These are phyloP conservation scores for Ascochyta koolunga DNA, from an alignment of 2,329 filamentous ascomycete species.

Conservation along the genomic window DNA sequence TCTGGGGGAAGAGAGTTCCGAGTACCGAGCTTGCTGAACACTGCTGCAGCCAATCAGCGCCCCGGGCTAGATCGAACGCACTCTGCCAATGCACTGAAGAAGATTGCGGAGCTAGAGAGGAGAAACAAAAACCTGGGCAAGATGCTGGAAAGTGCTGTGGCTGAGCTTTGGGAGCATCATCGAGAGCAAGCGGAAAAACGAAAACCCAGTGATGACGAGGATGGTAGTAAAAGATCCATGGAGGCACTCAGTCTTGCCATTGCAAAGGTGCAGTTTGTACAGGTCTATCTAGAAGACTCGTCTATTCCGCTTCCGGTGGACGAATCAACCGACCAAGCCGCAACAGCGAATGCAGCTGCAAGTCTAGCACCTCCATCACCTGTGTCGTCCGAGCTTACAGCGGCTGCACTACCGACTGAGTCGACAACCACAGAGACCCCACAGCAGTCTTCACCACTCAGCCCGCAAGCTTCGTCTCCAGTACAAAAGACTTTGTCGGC, in stretches of 20 bases:
- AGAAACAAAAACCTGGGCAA: conserved; percentile 70
- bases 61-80: conserved; percentile 28
- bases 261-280: conserved; percentile 58
- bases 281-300: conserved; percentile 57
- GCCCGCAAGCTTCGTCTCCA: conserved; percentile 26
- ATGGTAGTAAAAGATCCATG: conserved; percentile 40
- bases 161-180: conserved; percentile 67
- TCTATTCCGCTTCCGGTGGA: conserved; percentile 52
- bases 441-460: conserved; percentile 12
- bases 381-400: conserved; percentile 25
- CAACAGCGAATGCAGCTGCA: conserved; percentile 28
- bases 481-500: conserved; percentile 12
- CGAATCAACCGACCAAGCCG: conserved; percentile 39
- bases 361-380: conserved; percentile 26
- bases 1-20: conserved; percentile 45
- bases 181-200: conserved; percentile 54
- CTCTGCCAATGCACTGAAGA: conserved; percentile 35
- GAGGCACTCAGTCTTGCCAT: conserved; percentile 56
- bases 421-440: conserved; percentile 3
- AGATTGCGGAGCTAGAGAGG: conserved; percentile 59
- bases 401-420: conserved; percentile 30
- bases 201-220: conserved; percentile 34
- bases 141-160: conserved; percentile 71
- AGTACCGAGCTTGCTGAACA: conserved; percentile 35
- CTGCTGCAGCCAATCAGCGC: conserved; percentile 19